Conservation (phyloP, 2,329 filamentous ascomycete genomes). For the Calonectria fujianensis region DNA sequence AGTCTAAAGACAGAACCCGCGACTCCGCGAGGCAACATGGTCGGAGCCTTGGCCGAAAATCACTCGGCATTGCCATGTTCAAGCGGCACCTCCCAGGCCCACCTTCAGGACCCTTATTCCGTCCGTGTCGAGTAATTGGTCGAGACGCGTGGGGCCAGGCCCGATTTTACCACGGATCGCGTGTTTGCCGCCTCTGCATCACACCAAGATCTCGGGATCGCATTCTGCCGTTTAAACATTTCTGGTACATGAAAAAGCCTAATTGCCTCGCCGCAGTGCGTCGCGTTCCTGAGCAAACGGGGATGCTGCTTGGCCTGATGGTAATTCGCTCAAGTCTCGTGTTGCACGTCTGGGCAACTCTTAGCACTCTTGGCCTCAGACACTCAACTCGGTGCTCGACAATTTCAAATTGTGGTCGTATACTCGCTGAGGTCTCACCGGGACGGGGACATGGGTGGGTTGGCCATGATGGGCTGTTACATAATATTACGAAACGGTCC, state of each 20-base stretch:
- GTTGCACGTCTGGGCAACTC: constrained; percentile 2
- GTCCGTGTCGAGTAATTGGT: constrained; percentile 7
- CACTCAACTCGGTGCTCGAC: not conserved
- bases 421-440: not conserved
- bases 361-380: constrained; percentile 1
- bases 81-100: constrained; percentile 1
- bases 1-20: not conserved
- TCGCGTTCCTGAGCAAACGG: not conserved
- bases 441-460: constrained; percentile 17
- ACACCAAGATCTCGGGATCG: constrained; percentile 6
- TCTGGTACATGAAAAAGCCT: not conserved
- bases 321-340: constrained; percentile 13
- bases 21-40: not conserved
- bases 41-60: not conserved
- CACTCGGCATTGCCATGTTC: constrained; percentile 1
- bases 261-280: not conserved
- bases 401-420: constrained; percentile 27
- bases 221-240: not conserved
- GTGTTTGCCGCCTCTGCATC: constrained; percentile 13
- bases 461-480: not conserved
- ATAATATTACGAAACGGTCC: constrained; percentile 26
- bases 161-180: constrained; percentile 18
- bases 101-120: constrained; percentile 14
- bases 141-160: not conserved
- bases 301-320: not conserved